Evolutionary conservation across 495 filamentous ascomycete species (phyloP).

Genomic region (Penicillium longicatenatum): DNA sequence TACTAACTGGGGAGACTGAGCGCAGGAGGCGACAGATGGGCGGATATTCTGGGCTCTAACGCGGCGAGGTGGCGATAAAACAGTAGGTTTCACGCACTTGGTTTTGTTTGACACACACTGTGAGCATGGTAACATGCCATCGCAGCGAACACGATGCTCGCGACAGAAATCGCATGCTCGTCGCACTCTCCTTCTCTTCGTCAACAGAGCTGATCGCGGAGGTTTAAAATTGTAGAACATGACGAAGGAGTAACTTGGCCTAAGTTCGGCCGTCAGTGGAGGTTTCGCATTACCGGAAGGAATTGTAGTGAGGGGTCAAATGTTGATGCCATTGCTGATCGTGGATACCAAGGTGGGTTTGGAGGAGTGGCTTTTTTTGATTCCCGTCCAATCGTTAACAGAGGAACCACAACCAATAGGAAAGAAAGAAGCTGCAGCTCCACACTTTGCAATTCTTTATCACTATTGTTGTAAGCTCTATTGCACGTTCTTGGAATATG

Average conservation of each 20-base stretch:
- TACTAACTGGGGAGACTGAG: not conserved
- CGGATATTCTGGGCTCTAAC: not conserved
- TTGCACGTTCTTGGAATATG: too few species aligned
- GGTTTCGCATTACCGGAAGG: not conserved
- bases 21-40: not conserved
- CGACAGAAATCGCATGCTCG: constrained; percentile 34
- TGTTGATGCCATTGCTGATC: not conserved
- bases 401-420: not conserved
- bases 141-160: constrained; percentile 33
- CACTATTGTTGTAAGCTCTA: too few species aligned
- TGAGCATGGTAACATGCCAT: constrained; percentile 27
- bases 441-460: too few species aligned
- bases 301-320: not conserved
- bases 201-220: not conserved
- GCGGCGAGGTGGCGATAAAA: constrained; percentile 3
- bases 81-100: not conserved
- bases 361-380: not conserved
- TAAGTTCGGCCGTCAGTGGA: not conserved
- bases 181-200: not conserved
- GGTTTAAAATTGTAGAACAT: constrained; percentile 1
- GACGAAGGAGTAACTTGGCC: not conserved
- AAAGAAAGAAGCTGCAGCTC: not conserved
- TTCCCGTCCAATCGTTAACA: not conserved
- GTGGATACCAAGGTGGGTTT: not conserved
- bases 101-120: constrained; percentile 29